A percentile compares a stretch with the other conserved stretches of the same genome.
These are phyloP conservation scores for Rhytidiadelphus loreus DNA, from an alignment of 225 moss, liverwort and hornwort species.

Conservation along the genomic window DNA sequence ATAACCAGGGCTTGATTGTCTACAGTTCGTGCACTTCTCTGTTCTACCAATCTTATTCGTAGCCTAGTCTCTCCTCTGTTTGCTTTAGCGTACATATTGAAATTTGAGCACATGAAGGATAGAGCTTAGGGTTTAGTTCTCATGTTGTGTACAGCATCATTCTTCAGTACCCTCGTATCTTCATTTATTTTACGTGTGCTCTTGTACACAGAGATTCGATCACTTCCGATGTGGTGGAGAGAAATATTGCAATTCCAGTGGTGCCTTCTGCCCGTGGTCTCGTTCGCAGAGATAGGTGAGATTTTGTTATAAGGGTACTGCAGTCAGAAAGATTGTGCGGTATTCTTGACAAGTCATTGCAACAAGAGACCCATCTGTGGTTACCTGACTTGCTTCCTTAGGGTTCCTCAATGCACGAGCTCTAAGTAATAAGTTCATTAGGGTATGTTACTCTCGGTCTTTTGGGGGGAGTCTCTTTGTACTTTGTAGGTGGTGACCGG, in stretches of 20 bases:
- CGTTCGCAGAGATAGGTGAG: constrained; percentile 76
- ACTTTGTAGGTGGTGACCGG: neutral
- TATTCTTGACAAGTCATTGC: neutral
- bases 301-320: neutral
- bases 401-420: neutral
- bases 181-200: neutral
- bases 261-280: constrained; percentile 54
- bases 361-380: neutral
- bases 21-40: neutral
- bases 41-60: neutral
- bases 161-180: neutral
- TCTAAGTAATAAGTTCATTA: neutral
- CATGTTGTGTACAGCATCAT: neutral
- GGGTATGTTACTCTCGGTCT: neutral
- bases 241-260: constrained; percentile 71
- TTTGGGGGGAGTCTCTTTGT: neutral
- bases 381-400: neutral
- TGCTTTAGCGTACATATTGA: neutral
- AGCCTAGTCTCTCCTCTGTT: neutral
- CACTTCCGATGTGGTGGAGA: constrained; percentile 66
- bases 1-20: neutral
- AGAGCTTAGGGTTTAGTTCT: neutral
- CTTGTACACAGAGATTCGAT: constrained; percentile 61
- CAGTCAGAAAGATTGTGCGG: neutral
- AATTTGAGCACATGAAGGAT: neutral